Base-by-base conservation (phyloP, 2,329 filamentous ascomycete species). In the Claviceps monticola region DNA sequence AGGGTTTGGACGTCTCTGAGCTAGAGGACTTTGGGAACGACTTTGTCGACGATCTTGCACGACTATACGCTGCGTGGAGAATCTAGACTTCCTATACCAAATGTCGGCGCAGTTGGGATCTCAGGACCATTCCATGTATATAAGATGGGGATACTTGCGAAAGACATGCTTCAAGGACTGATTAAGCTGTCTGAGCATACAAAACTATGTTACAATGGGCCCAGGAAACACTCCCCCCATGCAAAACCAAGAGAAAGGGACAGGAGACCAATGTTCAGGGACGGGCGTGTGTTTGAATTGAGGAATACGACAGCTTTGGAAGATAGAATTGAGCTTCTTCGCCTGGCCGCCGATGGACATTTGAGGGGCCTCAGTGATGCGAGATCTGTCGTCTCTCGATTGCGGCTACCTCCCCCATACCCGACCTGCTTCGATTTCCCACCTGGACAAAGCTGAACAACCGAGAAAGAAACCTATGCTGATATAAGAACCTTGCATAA, bases 1-100 rank as follows among this genome's bases (percentile, higher is more conserved):
- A 48, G 19, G 34, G 50, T 34, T 41, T 47, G 17, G 44, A 41
- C n/a, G 17, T 58, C 48, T 56, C 59, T n/a, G 61, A 59, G 44
- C 56, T 59, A 37, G 62, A 63, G 54, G 57, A 54, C 29, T 61
- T 66, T 51, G 61, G 63, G 53, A 53, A 62, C 29, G 53, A 64
- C 52, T 59, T 63, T 50, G 50, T 61, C 49, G 59, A 60, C 44
- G 61, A 63, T 21, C 48, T 64, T 52, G 54, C 56, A 52, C 57
- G 53, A 51, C 51, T 61, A 49, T 48, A 63, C 54, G 58, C 57
- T 49, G 55, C 51, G 54, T 50, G 42, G 56, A 53, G 50, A 53
- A 52, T 46, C 58, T 14, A 53, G 61, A 21, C 34, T 36, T 47
- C n/a, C 34, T 44, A 37, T 23, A 26, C 41, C 29, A 37, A 19